These are phyloP conservation scores for Rhodamnia argentea DNA, from an alignment of 345 rosid species.

Conservation along the genomic window DNA sequence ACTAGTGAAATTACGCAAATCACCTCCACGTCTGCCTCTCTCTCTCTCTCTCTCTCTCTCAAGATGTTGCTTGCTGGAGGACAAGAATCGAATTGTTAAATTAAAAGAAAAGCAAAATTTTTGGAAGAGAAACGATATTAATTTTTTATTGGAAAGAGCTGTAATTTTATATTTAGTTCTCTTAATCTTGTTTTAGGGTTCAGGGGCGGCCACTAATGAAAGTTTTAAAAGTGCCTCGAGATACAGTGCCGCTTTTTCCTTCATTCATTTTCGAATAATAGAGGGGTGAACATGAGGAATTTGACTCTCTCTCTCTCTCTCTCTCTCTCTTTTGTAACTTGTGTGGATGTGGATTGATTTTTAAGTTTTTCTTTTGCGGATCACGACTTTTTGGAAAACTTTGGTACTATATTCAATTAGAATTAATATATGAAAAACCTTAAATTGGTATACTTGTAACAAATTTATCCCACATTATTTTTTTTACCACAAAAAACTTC, in stretches of 20 bases:
- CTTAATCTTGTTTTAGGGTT: neutral
- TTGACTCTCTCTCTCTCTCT: neutral
- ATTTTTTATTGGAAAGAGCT: neutral
- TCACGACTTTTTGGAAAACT: too few species aligned
- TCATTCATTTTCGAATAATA: neutral
- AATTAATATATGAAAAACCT: too few species aligned
- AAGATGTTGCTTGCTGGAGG: neutral
- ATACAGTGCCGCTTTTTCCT: neutral
- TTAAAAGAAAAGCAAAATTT: neutral
- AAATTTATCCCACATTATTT: too few species aligned
- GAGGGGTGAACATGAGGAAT: neutral
- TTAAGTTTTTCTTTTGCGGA: neutral
- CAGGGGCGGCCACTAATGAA: too few species aligned
- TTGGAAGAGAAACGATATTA: neutral
- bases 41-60: too few species aligned
- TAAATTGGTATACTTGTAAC: too few species aligned
- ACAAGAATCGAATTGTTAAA: neutral
- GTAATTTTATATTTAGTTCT: neutral
- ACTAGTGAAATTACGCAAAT: conserved; percentile 3
- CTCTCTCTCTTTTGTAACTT: too few species aligned
- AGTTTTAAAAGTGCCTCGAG: neutral
- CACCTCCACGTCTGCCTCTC: neutral
- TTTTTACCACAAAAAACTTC: too few species aligned
- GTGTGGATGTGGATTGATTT: neutral
- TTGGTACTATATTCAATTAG: too few species aligned